Evolutionary conservation across 2,329 filamentous ascomycete species (phyloP), one percentile per base, ranked within the genome.

Genomic region (Clarireedia homoeocarpa): DNA sequence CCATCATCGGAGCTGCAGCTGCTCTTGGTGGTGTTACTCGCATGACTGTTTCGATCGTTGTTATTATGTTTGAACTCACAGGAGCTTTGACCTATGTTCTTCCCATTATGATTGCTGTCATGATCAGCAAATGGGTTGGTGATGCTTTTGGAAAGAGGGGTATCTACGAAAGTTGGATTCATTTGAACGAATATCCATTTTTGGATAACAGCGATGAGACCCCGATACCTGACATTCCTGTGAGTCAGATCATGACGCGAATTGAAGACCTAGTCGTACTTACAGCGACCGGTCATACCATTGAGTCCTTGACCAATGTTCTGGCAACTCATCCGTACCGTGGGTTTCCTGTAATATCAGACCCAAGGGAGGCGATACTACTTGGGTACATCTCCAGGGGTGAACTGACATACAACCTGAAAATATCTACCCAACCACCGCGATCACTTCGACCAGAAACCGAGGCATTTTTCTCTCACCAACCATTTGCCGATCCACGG

Each of bases 51-150:
- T 96, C 91, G 12, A 96, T 99, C 63, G 92, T 99, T 4, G 94
- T 97, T 66, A 99, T 99, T 74, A 96, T 96, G 88, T 99, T 99
- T 68, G 94, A 99, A 75, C 84, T 99, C 55, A 99, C 94, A 0
- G 94, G 94, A 52, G 94, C 94, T 1, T 79, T 99, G 27, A 95
- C 91, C 0, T 97, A 97, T 69, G 92, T 99, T 49, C 82, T 99
- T 6, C 94, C 94, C 54, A 99, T 97, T 71, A 99, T 99, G 94
- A 89, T 99, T 61, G 91, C 91, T 45, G 94, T 99, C 67, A 95
- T 99, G 91, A 80, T 97, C 46, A 89, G 89, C 60, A 99, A 99
- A 74, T 99, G 94, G 94, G 90, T 96, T 26, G 94, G 91, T 66
- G 94, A 99, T 71, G 92, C 91, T 50, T 91, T 99, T 71, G 91